Base-by-base conservation (phyloP, 1,284 basidiomycete genomes). In the Apiotrichum montevideense region DNA sequence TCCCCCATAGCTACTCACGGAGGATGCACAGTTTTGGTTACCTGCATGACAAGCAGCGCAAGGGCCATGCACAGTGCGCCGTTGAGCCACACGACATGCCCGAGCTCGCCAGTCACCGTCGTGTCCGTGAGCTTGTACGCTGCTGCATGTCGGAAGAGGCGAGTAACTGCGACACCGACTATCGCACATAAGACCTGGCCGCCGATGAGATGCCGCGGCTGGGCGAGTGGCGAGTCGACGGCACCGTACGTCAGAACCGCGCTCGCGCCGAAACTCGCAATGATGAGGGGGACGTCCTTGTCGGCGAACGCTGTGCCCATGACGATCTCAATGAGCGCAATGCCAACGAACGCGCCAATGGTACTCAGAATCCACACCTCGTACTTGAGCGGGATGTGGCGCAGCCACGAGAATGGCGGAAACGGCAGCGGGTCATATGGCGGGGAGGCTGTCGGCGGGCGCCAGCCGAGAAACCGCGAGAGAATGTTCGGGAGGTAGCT, bases 171-270 rank as follows among this genome's bases (percentile, higher is more conserved):
- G 8, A 83, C 76, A 6, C 83, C 83, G 6, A 77, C 73, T 14
- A 84, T 66, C 0, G 81, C 82, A 13, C 79, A 79, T n/a, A 84
- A 58, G 63, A 84, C 79, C 59, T 85, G 83, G 0, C 83, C 83
- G 2, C 80, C 80, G 35, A 86, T 54, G 13, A 85, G 73, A 10
- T 81, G 76, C n/a, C 83, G 78, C 9, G 85, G 84, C 69, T 86
- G 84, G 0, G 83, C 80, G 39, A 85, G 72, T 3, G 85, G 84
- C 2, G 79, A 77, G 40, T 86, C 83, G 40, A 84, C 79, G 1
- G 80, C 79, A 11, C 81, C 83, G 59, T 82, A 86, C 21, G 81
- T 75, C 33, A 87, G 75, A 3, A 85, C 82, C 9, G 83, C 83
- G 4, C 80, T 80, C 13, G 84, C 84, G 21, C 83, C 84, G 66